Conservation (phyloP, 495 filamentous ascomycete species). For the Copromyces sp. region DNA sequence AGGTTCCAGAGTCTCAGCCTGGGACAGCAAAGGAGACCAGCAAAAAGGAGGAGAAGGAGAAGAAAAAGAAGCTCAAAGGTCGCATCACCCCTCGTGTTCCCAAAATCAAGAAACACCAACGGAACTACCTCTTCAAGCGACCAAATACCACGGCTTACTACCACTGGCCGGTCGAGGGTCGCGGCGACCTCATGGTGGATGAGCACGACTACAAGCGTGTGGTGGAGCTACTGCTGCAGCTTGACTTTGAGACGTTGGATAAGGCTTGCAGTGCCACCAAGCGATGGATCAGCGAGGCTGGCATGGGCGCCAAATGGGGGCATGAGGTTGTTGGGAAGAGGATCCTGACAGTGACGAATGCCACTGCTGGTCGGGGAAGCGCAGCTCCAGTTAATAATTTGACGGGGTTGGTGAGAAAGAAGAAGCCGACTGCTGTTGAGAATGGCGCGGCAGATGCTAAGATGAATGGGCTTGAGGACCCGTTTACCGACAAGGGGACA, state of each 20-base stretch:
- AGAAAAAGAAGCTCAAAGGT: conserved; percentile 39
- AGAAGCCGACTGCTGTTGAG: conserved; percentile 9
- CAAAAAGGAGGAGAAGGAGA: conserved; percentile 18
- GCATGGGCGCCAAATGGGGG: conserved; percentile 37
- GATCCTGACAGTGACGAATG: conserved; percentile 5
- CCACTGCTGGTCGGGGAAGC: conserved; percentile 2
- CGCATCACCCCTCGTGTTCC: conserved; percentile 44
- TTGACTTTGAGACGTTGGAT: conserved; percentile 68
- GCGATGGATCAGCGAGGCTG: conserved; percentile 55
- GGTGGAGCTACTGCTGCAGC: conserved; percentile 68
- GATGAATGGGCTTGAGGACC: not conserved
- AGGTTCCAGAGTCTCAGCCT: not conserved
- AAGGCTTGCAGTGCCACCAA: conserved; percentile 59
- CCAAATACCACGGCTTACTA: conserved; percentile 49
- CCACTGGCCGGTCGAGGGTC: conserved; percentile 54
- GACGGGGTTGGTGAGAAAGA: conserved; percentile 29
- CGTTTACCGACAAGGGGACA: not conserved
- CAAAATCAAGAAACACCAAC: conserved; percentile 44
- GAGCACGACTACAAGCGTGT: conserved; percentile 66
- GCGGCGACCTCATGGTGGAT: conserved; percentile 59
- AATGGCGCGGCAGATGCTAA: conserved; percentile 4
- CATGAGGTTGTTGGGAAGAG: conserved; percentile 29
- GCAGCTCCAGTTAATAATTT: conserved; percentile 22
- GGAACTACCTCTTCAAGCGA: conserved; percentile 24
- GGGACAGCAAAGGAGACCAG: not conserved